phyloP scores from a whole-genome alignment of 257 asterid species.

The Dorcoceras hygrometricum region DNA sequence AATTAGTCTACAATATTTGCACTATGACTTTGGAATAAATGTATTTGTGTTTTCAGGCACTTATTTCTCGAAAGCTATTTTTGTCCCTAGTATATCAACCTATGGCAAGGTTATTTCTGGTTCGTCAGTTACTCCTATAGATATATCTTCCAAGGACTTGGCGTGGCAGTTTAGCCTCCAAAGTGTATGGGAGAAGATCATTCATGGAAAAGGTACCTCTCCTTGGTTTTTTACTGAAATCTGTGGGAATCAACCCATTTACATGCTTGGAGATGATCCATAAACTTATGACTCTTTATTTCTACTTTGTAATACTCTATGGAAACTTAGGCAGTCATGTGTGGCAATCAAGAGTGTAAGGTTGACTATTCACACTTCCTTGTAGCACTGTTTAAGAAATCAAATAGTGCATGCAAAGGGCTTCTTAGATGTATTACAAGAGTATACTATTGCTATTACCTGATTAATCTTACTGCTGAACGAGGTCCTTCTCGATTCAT shows the following conservation, averaged over 20 bases:
- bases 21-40: background rate
- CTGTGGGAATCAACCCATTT: background rate
- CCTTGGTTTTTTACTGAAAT: constrained; percentile 2
- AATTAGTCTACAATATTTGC: background rate
- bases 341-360: background rate
- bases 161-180: constrained; percentile 75
- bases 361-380: background rate
- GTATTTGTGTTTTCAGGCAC: constrained; percentile 49
- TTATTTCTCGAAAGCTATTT: constrained; percentile 67
- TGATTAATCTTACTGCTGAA: background rate
- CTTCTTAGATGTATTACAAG: background rate
- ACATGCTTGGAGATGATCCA: background rate
- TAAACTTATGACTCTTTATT: background rate
- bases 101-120: constrained; percentile 83
- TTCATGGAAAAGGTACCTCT: constrained; percentile 60
- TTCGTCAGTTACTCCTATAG: constrained; percentile 52
- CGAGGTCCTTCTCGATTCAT: background rate
- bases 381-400: background rate
- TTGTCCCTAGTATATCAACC: constrained; percentile 76
- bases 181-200: constrained; percentile 54
- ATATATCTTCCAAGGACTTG: constrained; percentile 54
- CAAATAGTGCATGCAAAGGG: background rate
- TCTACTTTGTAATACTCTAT: background rate
- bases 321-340: background rate
- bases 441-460: background rate